Conservation (phyloP, 2,329 filamentous ascomycete species). For the Exophiala sp. region DNA sequence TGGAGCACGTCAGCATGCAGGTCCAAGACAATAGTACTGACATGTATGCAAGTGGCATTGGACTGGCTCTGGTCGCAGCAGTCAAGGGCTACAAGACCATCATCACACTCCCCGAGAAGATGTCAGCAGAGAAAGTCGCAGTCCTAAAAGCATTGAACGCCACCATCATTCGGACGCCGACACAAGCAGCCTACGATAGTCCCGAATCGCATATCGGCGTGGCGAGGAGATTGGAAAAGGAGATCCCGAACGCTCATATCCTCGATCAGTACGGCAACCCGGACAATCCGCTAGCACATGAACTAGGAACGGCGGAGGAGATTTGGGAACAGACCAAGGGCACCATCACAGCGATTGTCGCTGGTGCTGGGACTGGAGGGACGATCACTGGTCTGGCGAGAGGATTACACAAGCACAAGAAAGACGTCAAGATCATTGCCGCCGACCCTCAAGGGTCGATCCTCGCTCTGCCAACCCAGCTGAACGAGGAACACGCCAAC, state of each 20-base stretch:
- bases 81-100: slow-evolving; percentile 97
- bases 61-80: slow-evolving; percentile 84
- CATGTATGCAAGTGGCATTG: slow-evolving; percentile 60
- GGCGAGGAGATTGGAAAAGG: slow-evolving; percentile 80
- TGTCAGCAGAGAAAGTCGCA: slow-evolving; percentile 96
- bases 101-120: slow-evolving; percentile 98
- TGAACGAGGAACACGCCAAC: slow-evolving; percentile 77
- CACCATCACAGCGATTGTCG: slow-evolving; percentile 74
- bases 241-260: slow-evolving; percentile 95
- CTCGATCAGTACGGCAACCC: slow-evolving; percentile 90
- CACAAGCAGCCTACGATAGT: slow-evolving; percentile 86
- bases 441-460: slow-evolving; percentile 92
- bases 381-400: slow-evolving; percentile 86
- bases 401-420: slow-evolving; percentile 81
- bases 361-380: slow-evolving; percentile 89
- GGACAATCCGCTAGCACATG: slow-evolving; percentile 90
- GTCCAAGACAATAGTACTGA: slow-evolving; percentile 55
- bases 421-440: slow-evolving; percentile 77
- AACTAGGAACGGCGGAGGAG: slow-evolving; percentile 90
- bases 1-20: slow-evolving; percentile 22
- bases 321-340: slow-evolving; percentile 89
- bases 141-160: slow-evolving; percentile 89
- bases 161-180: slow-evolving; percentile 95
- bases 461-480: slow-evolving; percentile 68
- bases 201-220: slow-evolving; percentile 98